phyloP scores from a whole-genome alignment of 495 filamentous ascomycete genomes.

The Bacidia rubella region DNA sequence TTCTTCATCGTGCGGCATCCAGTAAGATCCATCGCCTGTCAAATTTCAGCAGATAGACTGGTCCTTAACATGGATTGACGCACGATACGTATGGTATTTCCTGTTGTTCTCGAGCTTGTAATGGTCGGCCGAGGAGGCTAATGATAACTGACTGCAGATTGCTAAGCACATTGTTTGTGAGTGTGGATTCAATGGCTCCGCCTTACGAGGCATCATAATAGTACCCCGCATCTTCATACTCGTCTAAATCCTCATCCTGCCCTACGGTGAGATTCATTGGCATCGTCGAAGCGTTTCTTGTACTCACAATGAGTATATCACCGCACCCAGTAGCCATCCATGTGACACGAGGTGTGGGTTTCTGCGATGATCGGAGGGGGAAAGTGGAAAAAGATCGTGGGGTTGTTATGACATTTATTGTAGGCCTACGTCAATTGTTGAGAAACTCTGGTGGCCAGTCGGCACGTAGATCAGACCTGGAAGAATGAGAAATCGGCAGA shows the following conservation, averaged over 20 bases:
- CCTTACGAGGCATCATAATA: conserved; percentile 15
- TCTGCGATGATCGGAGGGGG: no score
- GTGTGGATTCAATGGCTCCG: no score
- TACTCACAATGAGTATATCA: conserved; percentile 14
- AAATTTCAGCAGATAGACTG: conserved; percentile 3
- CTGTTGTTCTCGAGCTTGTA: conserved; percentile 26
- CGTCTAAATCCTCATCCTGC: conserved; percentile 14
- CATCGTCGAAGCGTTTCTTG: background rate
- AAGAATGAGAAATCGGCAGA: background rate
- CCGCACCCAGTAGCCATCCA: conserved; percentile 18
- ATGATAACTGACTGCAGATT: conserved; percentile 14
- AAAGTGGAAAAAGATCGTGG: no score
- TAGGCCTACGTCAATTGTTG: no score
- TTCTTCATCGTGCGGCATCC: conserved; percentile 27
- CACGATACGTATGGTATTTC: conserved; percentile 28
- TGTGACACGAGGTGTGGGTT: background rate
- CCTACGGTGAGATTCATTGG: background rate
- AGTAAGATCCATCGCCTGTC: conserved; percentile 21
- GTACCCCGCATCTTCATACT: conserved; percentile 7
- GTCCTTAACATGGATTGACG: conserved; percentile 13
- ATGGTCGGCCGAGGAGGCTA: conserved; percentile 16
- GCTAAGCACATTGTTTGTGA: no score
- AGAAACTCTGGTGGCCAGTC: no score
- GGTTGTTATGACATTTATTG: no score
- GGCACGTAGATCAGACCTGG: background rate